A percentile compares a stretch with the other conserved stretches of the same genome.
phyloP scores from a whole-genome alignment of 2,329 filamentous ascomycete genomes.

The Trichoderma aggressivum region DNA sequence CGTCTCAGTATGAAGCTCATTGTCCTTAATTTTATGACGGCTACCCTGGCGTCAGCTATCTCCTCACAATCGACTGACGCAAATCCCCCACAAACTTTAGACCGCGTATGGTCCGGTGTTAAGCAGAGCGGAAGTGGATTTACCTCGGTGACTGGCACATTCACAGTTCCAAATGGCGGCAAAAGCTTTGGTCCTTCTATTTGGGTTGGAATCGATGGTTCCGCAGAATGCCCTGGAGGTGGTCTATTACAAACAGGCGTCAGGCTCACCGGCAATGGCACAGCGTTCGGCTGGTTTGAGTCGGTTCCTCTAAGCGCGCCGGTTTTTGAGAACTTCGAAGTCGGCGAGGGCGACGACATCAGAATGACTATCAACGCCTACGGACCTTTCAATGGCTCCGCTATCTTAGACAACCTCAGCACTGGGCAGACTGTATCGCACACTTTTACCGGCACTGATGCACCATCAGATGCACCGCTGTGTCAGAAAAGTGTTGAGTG shows the following conservation, averaged over 20 bases:
- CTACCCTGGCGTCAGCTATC: not conserved
- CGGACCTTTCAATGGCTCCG: constrained; percentile 27
- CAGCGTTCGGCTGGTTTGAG: constrained; percentile 41
- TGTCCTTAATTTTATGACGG: not conserved
- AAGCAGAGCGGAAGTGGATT: constrained; percentile 28
- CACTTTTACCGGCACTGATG: constrained; percentile 43
- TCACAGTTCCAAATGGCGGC: constrained; percentile 28
- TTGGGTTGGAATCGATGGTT: constrained; percentile 49
- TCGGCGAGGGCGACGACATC: constrained; percentile 32
- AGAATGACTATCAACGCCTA: constrained; percentile 30
- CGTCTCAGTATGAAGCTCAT: not conserved
- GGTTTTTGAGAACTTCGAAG: constrained; percentile 35
- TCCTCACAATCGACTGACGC: not conserved
- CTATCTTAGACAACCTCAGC: constrained; percentile 43
- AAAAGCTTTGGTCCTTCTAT: constrained; percentile 29
- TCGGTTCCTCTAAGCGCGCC: constrained; percentile 44
- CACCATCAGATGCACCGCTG: constrained; percentile 41
- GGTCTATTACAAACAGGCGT: constrained; percentile 44
- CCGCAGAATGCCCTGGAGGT: constrained; percentile 33
- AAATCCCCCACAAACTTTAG: not conserved
- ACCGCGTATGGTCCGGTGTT: constrained; percentile 28
- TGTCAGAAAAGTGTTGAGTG: constrained; percentile 59
- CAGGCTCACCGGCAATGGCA: constrained; percentile 36
- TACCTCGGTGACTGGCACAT: constrained; percentile 30
- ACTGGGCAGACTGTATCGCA: constrained; percentile 52